Evolutionary conservation across 2,329 filamentous ascomycete species (phyloP).

Genomic region (Daldinia sp.): DNA sequence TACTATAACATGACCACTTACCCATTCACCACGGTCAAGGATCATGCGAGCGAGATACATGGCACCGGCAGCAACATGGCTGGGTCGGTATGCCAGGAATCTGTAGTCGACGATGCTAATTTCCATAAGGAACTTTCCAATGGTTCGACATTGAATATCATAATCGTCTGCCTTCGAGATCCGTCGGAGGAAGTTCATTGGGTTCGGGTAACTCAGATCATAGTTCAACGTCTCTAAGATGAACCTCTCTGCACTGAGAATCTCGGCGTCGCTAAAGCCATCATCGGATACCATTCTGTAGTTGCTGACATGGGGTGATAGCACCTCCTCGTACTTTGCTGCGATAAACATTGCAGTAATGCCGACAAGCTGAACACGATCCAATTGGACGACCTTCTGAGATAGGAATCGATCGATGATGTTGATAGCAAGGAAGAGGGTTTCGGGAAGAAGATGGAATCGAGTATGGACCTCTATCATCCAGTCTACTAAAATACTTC

Average conservation of each 20-base stretch:
- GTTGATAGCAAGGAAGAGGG: slow-evolving; percentile 96
- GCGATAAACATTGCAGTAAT: slow-evolving; percentile 99
- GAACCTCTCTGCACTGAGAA: slow-evolving; percentile 96
- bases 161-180: slow-evolving; percentile 99
- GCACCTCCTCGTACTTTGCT: slow-evolving; percentile 98
- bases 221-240: slow-evolving; percentile 92
- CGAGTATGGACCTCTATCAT: slow-evolving; percentile 97
- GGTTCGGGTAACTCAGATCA: slow-evolving; percentile 98
- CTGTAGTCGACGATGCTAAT: slow-evolving; percentile 95
- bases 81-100: slow-evolving; percentile 90
- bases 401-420: slow-evolving; percentile 98
- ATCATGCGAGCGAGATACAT: slow-evolving; percentile 96
- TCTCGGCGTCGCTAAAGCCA: slow-evolving; percentile 94
- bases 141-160: slow-evolving; percentile 95
- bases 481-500: slow-evolving; percentile 97
- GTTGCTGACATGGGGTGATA: slow-evolving; percentile 96
- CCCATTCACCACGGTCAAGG: slow-evolving; percentile 91
- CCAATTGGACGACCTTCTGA: slow-evolving; percentile 92
- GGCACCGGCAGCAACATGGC: slow-evolving; percentile 88
- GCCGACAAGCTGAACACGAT: slow-evolving; percentile 94
- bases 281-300: slow-evolving; percentile 93
- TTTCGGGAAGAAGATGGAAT: slow-evolving; percentile 95
- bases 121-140: slow-evolving; percentile 98
- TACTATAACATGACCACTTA: slow-evolving; percentile 60
- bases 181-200: slow-evolving; percentile 99